A percentile compares a stretch with the other conserved stretches of the same genome.
These are phyloP conservation scores for Pseudogymnoascus sp. DNA, from an alignment of 2,329 filamentous ascomycete genomes.

Conservation along the genomic window DNA sequence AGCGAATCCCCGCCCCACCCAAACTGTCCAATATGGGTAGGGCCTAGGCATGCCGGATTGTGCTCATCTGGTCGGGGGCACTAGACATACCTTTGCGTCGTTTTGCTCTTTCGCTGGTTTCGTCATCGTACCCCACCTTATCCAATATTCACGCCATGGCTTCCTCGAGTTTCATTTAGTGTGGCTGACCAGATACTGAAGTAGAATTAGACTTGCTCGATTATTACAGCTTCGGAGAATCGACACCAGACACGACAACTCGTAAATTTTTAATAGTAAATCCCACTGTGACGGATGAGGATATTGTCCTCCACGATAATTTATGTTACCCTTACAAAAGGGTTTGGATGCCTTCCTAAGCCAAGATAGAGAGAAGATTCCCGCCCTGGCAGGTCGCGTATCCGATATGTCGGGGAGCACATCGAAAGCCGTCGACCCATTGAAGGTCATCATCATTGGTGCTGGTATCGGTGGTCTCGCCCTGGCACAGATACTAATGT, in stretches of 20 bases:
- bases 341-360: neutral
- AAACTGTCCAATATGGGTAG: neutral
- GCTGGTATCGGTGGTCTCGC: slow-evolving; percentile 23
- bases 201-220: no score
- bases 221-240: no score
- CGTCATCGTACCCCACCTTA: neutral
- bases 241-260: no score
- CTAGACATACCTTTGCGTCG: neutral
- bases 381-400: neutral
- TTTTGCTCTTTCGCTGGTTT: neutral
- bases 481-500: slow-evolving; percentile 22
- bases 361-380: neutral
- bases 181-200: no score
- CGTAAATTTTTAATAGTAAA: no score
- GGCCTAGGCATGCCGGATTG: neutral
- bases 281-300: no score
- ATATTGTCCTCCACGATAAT: neutral
- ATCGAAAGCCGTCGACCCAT: neutral
- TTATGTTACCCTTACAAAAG: neutral
- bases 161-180: no score
- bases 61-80: neutral
- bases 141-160: neutral
- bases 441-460: slow-evolving; percentile 18
- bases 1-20: no score
- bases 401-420: neutral